Evolutionary conservation across 305 asterid genomes (phyloP).

Genomic region (Fraxinus floribunda): DNA sequence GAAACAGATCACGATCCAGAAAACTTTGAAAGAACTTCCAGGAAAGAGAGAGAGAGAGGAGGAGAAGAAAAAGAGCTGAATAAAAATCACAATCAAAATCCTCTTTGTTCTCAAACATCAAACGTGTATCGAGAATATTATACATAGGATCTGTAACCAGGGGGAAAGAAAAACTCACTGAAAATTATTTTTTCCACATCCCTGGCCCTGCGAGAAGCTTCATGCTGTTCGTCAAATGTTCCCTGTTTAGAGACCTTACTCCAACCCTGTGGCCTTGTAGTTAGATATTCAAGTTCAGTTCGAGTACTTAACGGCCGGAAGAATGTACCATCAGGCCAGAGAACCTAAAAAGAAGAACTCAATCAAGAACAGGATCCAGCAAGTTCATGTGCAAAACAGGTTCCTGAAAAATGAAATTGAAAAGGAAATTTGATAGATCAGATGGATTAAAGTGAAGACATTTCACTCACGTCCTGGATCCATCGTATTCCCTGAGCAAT

Average conservation of each 20-base stretch:
- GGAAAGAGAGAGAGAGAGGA: not conserved
- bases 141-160: constrained; percentile 13
- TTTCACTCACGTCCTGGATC: constrained; percentile 76
- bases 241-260: constrained; percentile 54
- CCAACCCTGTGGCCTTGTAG: constrained; percentile 38
- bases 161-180: constrained; percentile 50
- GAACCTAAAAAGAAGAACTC: constrained; percentile 48
- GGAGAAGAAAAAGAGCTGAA: not conserved
- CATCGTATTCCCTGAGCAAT: constrained; percentile 81
- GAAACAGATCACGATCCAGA: not conserved
- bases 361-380: constrained; percentile 23
- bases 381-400: constrained; percentile 7
- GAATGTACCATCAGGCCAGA: constrained; percentile 94
- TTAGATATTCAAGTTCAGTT: constrained; percentile 35
- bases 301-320: constrained; percentile 53
- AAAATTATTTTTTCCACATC: constrained; percentile 81
- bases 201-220: constrained; percentile 95
- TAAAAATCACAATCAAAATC: not conserved
- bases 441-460: constrained; percentile 19
- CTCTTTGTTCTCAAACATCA: not conserved
- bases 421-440: constrained; percentile 1
- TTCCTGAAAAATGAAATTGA: not conserved
- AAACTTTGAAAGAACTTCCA: not conserved
- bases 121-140: constrained; percentile 2
- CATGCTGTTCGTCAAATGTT: constrained; percentile 89